Percentiles rank a stretch among this genome's conserved stretches.
Conservation (phyloP, 768 basidiomycete species). For the Xerocomellus amylosporus region DNA sequence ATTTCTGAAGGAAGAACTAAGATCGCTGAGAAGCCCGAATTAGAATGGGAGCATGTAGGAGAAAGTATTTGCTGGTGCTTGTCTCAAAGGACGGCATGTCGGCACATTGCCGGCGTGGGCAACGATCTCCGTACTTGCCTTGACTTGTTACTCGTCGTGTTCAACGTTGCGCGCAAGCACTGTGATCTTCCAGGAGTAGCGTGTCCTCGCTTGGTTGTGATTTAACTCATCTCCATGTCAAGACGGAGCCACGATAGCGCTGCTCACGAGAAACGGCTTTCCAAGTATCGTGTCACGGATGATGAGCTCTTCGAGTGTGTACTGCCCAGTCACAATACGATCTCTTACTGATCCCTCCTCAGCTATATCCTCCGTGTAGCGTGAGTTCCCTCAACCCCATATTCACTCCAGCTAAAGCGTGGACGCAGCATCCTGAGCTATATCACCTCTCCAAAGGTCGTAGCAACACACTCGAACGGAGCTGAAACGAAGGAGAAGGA, state of each 20-base stretch:
- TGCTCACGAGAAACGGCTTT: conserved; percentile 68
- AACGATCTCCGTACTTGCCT: conserved; percentile 39
- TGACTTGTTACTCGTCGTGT: not conserved
- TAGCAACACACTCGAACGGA: conserved; percentile 28
- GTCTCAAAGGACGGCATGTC: not conserved
- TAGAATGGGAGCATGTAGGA: not conserved
- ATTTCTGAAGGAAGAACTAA: not conserved
- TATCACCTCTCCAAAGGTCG: conserved; percentile 60
- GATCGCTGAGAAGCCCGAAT: not conserved
- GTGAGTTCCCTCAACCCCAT: conserved; percentile 45
- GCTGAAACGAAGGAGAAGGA: conserved; percentile 56
- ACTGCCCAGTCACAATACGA: conserved; percentile 6
- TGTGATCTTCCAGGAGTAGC: conserved; percentile 7
- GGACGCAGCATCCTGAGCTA: conserved; percentile 64
- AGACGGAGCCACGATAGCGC: conserved; percentile 72
- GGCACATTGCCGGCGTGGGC: not conserved
- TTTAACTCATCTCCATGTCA: conserved; percentile 46
- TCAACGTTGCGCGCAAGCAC: not conserved
- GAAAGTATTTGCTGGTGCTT: conserved; percentile 29
- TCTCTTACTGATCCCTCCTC: conserved; percentile 13
- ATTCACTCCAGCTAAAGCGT: conserved; percentile 7
- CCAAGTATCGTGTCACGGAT: conserved; percentile 75
- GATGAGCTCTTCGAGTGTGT: conserved; percentile 84
- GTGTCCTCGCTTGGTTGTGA: conserved; percentile 1
- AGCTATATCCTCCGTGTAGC: conserved; percentile 84